These are phyloP conservation scores for Fusarium camptoceras DNA, from an alignment of 2,329 filamentous ascomycete genomes.

Conservation along the genomic window DNA sequence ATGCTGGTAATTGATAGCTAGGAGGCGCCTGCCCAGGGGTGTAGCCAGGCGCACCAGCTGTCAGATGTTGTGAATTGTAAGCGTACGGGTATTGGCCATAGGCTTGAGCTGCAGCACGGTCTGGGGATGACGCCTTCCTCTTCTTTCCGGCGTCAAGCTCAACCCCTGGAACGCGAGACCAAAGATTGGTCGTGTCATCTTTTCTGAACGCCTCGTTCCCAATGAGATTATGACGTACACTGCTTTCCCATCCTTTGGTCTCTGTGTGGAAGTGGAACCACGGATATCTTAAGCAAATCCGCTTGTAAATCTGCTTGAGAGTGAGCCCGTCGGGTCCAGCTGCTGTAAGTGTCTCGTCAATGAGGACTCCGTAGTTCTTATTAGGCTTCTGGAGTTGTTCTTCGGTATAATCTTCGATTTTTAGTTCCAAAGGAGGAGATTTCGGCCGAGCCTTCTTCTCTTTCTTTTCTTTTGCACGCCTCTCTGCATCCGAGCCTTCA, in stretches of 20 bases:
- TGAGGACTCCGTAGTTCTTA: conserved; percentile 71
- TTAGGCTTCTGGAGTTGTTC: conserved; percentile 71
- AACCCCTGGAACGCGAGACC: conserved; percentile 68
- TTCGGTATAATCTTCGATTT: conserved; percentile 66
- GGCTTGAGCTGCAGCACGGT: conserved; percentile 57
- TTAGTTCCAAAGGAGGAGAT: conserved; percentile 69
- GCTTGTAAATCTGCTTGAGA: conserved; percentile 72
- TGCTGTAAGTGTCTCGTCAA: conserved; percentile 69
- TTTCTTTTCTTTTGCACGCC: conserved; percentile 68
- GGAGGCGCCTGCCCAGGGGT: conserved; percentile 50
- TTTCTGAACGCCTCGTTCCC: conserved; percentile 72
- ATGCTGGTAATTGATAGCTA: conserved; percentile 52
- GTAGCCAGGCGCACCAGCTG: conserved; percentile 49
- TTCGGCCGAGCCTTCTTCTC: conserved; percentile 69
- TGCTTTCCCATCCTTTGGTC: conserved; percentile 75
- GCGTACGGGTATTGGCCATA: conserved; percentile 54
- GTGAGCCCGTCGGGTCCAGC: conserved; percentile 66
- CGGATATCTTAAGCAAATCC: conserved; percentile 68
- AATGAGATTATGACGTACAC: conserved; percentile 72
- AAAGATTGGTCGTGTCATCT: conserved; percentile 66
- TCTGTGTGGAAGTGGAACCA: conserved; percentile 71
- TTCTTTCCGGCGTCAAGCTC: conserved; percentile 72
- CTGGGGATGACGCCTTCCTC: conserved; percentile 66
- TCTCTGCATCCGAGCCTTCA: conserved; percentile 68
- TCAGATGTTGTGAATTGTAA: conserved; percentile 53